Conservation (phyloP, 108 stramenopile species). For the Pseudonitzschia multistriata region DNA sequence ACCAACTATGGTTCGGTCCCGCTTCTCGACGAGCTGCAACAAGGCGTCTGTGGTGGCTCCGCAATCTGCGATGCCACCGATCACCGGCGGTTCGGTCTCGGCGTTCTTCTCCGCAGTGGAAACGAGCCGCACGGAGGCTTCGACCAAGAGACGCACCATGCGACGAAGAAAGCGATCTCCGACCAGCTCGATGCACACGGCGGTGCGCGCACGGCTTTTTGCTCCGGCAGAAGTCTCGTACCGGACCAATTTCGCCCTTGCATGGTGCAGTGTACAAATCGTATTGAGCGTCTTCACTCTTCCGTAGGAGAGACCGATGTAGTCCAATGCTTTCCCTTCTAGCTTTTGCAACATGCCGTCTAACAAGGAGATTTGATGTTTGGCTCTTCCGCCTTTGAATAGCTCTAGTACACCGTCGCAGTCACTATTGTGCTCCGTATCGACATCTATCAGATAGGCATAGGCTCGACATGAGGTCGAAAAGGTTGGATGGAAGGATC, state of each 20-base stretch:
- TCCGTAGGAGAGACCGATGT: slow-evolving; percentile 64
- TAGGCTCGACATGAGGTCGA: slow-evolving; percentile 66
- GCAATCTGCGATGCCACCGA: not conserved
- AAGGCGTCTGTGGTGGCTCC: slow-evolving; percentile 29
- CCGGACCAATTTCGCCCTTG: slow-evolving; percentile 53
- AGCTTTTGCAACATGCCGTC: slow-evolving; percentile 48
- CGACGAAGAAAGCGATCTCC: slow-evolving; percentile 79
- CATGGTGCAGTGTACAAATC: slow-evolving; percentile 49
- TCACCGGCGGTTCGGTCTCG: not conserved
- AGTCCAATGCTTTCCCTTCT: slow-evolving; percentile 57
- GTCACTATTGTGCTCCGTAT: not conserved
- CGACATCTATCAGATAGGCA: slow-evolving; percentile 62
- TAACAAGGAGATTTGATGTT: slow-evolving; percentile 12
- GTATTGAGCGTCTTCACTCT: slow-evolving; percentile 68
- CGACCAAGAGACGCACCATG: slow-evolving; percentile 73
- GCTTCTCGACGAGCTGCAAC: slow-evolving; percentile 34
- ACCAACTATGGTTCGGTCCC: slow-evolving; percentile 42
- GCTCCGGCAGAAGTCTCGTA: not conserved
- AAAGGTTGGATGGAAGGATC: slow-evolving; percentile 72
- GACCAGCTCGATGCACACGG: slow-evolving; percentile 67
- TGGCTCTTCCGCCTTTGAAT: not conserved
- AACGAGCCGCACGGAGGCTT: slow-evolving; percentile 47
- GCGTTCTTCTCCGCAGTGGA: not conserved
- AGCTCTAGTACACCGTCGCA: not conserved
- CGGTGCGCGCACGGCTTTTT: slow-evolving; percentile 3